Evolutionary conservation across 1,139 yeast genomes (phyloP), one percentile per base, ranked within the genome.

Genomic region (Candida sp.): DNA sequence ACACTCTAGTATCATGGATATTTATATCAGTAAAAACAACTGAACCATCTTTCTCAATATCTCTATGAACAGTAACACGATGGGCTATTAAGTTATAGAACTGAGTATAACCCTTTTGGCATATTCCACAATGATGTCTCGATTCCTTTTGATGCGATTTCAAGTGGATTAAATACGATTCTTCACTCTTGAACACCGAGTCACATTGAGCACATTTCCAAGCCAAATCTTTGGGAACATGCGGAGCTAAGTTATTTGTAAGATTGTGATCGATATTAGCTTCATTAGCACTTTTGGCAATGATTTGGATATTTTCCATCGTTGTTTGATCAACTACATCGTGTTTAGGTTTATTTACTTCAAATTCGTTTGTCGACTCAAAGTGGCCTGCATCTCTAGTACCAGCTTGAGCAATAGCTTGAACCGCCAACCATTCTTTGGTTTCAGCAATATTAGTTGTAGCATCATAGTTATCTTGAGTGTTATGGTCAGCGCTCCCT

Each of bases 21-120:
- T 21, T 23, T n/a, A 36, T 39, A 25, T 25, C 29, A 5, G 22
- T 39, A 6, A 22, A 22, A 15, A 9, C 39, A 19, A 33, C 27
- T n/a, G 39, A 43, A 27, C 43, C 45, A 32, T 45, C 44, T 21
- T 47, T 40, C 12, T 51, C 45, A 32, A 52, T 45, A 45, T 52
- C 55, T 35, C 48, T 51, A 43, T 52, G 56, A 22, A 52, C 51
- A 25, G 46, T 47, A 7, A 52, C 49, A 43, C 41, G 38, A 41
- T 52, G 56, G 23, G 47, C 44, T 9, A 45, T 43, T 32, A 52
- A 48, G 39, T 52, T 52, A 11, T 53, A 41, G 49, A 50, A 59
- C 43, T 60, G 65, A 43, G 55, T 55, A 44, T 59, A 60, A 22
- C 52, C 49, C 23, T 60, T 58, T 36, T 50, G 52, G 41, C 65